Evolutionary conservation across 768 basidiomycete species (phyloP).

Genomic region (Termitomyces sp.): DNA sequence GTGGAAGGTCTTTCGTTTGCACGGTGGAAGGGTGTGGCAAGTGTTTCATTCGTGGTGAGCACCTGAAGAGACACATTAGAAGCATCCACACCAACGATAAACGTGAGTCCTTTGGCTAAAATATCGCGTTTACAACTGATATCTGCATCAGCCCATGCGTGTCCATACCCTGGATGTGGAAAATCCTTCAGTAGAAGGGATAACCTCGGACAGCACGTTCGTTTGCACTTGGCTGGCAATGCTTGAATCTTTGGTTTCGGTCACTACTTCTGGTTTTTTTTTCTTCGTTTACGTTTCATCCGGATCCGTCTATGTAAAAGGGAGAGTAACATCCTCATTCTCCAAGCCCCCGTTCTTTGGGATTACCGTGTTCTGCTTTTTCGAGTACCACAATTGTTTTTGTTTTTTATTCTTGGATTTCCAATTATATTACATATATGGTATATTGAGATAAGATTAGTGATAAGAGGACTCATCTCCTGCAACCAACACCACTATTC

Average conservation of each 20-base stretch:
- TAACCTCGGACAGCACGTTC: slow-evolving; percentile 71
- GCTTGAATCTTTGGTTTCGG: slow-evolving; percentile 7
- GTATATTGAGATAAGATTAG: not conserved
- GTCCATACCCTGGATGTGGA: slow-evolving; percentile 58
- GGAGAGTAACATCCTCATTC: not conserved
- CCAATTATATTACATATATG: too few relatives aligned
- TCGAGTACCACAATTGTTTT: not conserved
- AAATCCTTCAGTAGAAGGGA: slow-evolving; percentile 72
- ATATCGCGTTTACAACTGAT: slow-evolving; percentile 3
- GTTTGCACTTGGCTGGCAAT: slow-evolving; percentile 41
- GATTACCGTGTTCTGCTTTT: not conserved
- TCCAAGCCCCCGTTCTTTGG: not conserved
- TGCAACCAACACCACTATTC: too few relatives aligned
- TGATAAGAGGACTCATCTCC: not conserved
- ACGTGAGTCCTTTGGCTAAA: slow-evolving; percentile 47
- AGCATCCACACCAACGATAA: slow-evolving; percentile 92
- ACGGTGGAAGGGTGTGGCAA: slow-evolving; percentile 81
- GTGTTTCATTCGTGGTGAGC: slow-evolving; percentile 84
- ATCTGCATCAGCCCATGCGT: slow-evolving; percentile 43
- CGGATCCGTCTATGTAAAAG: not conserved
- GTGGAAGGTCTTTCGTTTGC: slow-evolving; percentile 61
- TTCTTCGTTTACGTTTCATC: not conserved
- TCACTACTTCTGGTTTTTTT: not conserved
- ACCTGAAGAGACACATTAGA: slow-evolving; percentile 83
- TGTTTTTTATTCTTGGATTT: not conserved